phyloP scores from a whole-genome alignment of 2,329 filamentous ascomycete species.

The Cytospora paraplurivora region DNA sequence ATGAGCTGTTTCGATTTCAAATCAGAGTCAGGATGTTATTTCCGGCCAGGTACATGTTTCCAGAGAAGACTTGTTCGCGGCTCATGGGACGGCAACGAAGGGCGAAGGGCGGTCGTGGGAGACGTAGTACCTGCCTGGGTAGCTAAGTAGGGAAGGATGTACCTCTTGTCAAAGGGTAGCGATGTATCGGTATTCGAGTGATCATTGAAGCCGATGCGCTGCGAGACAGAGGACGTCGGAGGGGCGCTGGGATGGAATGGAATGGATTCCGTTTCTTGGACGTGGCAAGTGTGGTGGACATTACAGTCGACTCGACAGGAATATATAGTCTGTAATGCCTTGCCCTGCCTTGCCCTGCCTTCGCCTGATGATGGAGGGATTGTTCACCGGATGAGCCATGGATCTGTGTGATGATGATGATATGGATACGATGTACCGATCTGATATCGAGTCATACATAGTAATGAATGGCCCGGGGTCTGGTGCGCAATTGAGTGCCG shows the following conservation, averaged over 20 bases:
- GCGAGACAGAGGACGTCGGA: neutral
- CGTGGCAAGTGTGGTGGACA: neutral
- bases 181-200: constrained; percentile 20
- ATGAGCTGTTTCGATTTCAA: neutral
- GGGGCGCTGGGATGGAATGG: neutral
- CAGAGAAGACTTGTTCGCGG: neutral
- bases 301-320: neutral
- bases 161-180: constrained; percentile 7
- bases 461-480: neutral
- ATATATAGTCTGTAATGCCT: neutral
- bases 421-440: neutral
- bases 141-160: neutral
- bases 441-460: constrained; percentile 20
- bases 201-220: constrained; percentile 20
- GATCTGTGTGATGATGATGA: neutral
- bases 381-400: constrained; percentile 22
- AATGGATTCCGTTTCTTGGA: neutral
- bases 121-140: neutral
- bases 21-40: no score
- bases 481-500: constrained; percentile 15
- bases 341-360: neutral
- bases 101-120: neutral
- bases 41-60: neutral
- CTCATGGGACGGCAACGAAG: neutral
- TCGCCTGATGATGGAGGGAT: neutral